These are phyloP conservation scores for Crassisporium funariophilum DNA, from an alignment of 768 basidiomycete genomes.

Conservation along the genomic window DNA sequence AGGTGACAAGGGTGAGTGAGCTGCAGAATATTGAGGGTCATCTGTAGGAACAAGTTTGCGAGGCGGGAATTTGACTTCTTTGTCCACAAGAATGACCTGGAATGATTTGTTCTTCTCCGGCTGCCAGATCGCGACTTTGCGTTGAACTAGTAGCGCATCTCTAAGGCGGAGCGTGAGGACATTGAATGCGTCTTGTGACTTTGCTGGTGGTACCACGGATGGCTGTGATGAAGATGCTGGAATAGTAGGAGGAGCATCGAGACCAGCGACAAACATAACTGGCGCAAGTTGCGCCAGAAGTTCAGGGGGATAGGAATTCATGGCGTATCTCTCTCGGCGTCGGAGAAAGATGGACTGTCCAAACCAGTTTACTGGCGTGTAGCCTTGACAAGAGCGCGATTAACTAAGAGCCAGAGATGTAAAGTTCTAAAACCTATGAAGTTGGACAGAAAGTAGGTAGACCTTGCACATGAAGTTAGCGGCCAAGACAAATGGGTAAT, in stretches of 20 bases:
- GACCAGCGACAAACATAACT: conserved; percentile 93
- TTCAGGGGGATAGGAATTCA: conserved; percentile 95
- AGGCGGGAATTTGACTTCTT: conserved; percentile 82
- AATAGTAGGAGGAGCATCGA: conserved; percentile 45
- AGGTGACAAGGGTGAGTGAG: conserved; percentile 94
- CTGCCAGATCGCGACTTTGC: conserved; percentile 70
- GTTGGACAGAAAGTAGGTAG: too few relatives aligned
- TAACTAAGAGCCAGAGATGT: too few relatives aligned
- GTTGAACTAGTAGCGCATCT: conserved; percentile 65
- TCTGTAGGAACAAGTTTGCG: conserved; percentile 70
- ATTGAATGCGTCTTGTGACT: conserved; percentile 61
- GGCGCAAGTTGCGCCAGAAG: conserved; percentile 87
- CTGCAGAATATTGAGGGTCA: conserved; percentile 53
- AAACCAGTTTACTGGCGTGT: too few relatives aligned
- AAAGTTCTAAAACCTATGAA: too few relatives aligned
- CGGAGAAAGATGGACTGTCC: too few relatives aligned
- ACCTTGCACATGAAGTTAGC: too few relatives aligned
- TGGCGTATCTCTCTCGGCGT: too few relatives aligned
- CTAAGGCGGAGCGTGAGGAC: conserved; percentile 63
- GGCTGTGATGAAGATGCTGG: conserved; percentile 23
- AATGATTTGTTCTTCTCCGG: conserved; percentile 75
- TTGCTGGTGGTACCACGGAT: conserved; percentile 25
- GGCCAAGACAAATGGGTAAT: too few relatives aligned
- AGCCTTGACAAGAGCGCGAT: too few relatives aligned
- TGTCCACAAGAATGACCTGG: conserved; percentile 84